Evolutionary conservation across 805 yeast species (phyloP).

Genomic region (Myxozyma mucilagina): DNA sequence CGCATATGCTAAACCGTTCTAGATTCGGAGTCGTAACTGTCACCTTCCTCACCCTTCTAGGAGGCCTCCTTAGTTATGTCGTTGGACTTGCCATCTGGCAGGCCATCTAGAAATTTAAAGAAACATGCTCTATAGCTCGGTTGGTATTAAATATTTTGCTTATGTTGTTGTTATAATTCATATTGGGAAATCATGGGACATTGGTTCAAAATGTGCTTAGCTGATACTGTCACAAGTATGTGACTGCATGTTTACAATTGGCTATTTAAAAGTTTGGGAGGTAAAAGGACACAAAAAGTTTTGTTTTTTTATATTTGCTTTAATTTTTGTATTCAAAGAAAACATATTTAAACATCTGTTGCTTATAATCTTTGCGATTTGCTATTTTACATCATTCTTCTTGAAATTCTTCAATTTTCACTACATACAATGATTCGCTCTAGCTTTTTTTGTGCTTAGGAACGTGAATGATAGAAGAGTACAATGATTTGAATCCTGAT

Average conservation of each 20-base stretch:
- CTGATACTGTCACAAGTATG: neutral
- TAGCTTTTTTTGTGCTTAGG: too few species aligned
- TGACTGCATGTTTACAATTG: neutral
- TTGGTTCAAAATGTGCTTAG: too few species aligned
- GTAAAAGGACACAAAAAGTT: neutral
- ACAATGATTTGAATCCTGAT: too few species aligned
- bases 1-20: neutral
- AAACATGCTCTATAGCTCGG: neutral
- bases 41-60: conserved; percentile 28
- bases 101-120: conserved; percentile 9
- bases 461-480: too few species aligned
- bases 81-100: conserved; percentile 27
- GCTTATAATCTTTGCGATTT: too few species aligned
- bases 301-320: neutral
- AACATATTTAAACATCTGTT: too few species aligned
- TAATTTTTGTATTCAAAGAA: neutral
- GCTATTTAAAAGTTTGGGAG: neutral
- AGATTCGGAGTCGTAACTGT: conserved; percentile 29
- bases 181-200: too few species aligned
- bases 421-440: too few species aligned
- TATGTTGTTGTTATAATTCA: too few species aligned
- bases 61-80: conserved; percentile 25
- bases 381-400: too few species aligned
- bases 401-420: too few species aligned
- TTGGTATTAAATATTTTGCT: too few species aligned